Base-by-base conservation (phyloP, 2,329 filamentous ascomycete genomes). In the Talaromyces sp. region DNA sequence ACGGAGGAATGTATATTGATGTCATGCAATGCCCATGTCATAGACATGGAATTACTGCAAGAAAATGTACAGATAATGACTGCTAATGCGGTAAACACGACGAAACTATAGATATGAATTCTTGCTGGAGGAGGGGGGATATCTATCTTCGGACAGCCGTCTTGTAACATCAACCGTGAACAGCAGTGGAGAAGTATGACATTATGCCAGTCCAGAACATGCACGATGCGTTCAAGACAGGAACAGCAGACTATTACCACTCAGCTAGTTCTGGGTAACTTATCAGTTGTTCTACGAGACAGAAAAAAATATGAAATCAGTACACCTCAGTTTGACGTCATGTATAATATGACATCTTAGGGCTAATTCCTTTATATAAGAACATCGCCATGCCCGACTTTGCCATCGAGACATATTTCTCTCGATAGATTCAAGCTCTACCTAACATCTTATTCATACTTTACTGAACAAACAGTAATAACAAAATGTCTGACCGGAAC, bases 251-350 rank as follows among this genome's bases (percentile, higher is more conserved):
- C n/a, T n/a, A 18, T 40, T 18, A 2, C n/a, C 8, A n/a, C 37
- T 40, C 37, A 40, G 37, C 37, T 40, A 40, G 16, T 40, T 16
- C 5, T 8, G 8, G 11, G 16, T 8, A 40, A n/a, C 5, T 40
- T 8, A 40, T 40, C 37, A 40, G 37, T n/a, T 21, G 3, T 18
- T 42, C 18, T 44, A 4, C 2, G 8, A 31, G 9, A 21, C 33
- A 33, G 28, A 28, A 21, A 33, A 14, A n/a, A n/a, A n/a, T n/a
- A 58, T 61, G 58, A 58, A 52, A 58, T 54, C 58, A 16, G 44
- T 35, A 35, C 18, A 56, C 39, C 39, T 69, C 66, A 69, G 64
- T 50, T 65, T 69, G 67, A 68, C 67, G 67, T 69, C 67, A 69
- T 59, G 18, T 50, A 28, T n/a, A 31, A 14, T 16, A 23, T 28